These are phyloP conservation scores for Pseudisothecium myosuroides DNA, from an alignment of 225 moss, liverwort and hornwort genomes.

Conservation along the genomic window DNA sequence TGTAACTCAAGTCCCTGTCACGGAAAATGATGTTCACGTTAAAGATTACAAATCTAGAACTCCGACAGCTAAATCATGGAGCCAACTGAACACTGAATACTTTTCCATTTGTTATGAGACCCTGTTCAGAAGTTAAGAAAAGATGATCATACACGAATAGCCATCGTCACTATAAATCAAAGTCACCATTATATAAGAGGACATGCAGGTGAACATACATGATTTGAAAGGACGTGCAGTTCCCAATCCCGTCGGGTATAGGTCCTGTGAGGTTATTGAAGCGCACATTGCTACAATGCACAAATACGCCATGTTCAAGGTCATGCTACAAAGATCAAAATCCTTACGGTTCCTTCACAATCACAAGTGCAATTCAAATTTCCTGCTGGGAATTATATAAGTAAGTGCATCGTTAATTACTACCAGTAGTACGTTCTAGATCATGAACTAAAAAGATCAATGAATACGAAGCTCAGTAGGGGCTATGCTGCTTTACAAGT, in stretches of 20 bases:
- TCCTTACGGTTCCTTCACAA: neutral
- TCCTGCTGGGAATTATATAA: neutral
- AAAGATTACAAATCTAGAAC: neutral
- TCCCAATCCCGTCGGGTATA: constrained; percentile 44
- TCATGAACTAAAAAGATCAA: neutral
- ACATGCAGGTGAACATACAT: constrained; percentile 11
- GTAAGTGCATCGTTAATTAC: neutral
- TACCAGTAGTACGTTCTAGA: neutral
- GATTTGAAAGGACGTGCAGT: constrained; percentile 52
- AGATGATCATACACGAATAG: neutral
- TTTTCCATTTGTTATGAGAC: neutral
- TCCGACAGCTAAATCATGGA: neutral
- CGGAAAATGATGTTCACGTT: neutral
- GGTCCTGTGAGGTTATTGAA: constrained; percentile 41
- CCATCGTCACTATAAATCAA: neutral
- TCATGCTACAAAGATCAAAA: neutral
- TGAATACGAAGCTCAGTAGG: neutral
- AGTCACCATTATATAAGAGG: neutral
- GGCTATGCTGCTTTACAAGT: constrained; percentile 18
- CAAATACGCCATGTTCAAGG: neutral
- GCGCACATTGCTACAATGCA: constrained; percentile 36
- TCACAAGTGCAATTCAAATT: neutral
- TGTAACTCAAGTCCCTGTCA: constrained; percentile 43
- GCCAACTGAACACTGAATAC: neutral
- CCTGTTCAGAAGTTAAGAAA: neutral